Evolutionary conservation across 2,329 filamentous ascomycete species (phyloP), one percentile per base, ranked within the genome.

Genomic region (Neopestalotiopsis clavispora): DNA sequence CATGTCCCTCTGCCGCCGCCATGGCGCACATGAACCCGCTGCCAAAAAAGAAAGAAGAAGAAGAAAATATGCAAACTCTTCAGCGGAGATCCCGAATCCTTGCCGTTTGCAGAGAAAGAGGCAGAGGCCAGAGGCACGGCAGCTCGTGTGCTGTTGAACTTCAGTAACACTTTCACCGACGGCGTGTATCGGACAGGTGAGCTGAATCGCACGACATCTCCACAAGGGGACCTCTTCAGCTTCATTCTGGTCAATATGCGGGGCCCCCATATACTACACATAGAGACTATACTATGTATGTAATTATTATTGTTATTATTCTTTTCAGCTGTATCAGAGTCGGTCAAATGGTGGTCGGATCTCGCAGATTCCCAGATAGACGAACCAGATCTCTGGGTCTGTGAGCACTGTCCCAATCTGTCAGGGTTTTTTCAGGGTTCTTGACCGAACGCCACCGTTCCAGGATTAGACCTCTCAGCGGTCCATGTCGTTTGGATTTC

Each of bases 321-420:
- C n/a, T 20, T 20, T 62, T 40, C 57, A 59, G 57, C 57, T 59
- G 57, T 59, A 28, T 34, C 57, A 30, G 23, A 59, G 30, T 59
- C 30, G 20, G 23, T 30, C 10, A 23, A 59, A 14, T 30, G 57
- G 57, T 23, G 13, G 57, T 23, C 17, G 45, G 45, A n/a, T 52
- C 23, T 59, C 13, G 30, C 10, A 38, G 34, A 38, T 38, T 7
- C 10, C 34, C 34, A 62, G 59, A 62, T 62, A 34, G n/a, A 30
- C 59, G 59, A 62, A 40, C 59, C 59, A 62, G 59, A 62, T 62
- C 59, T 34, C 34, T 62, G 59, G 59, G 32, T 38, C 59, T 62
- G 32, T 12, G 12, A 62, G n/a, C n/a, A 34, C 14, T 20, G 30
- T 20, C n/a, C 59, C 59, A 34, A 52, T 52, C 45, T 59, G 57